Base-by-base conservation (phyloP, 2,329 filamentous ascomycete species). In the Penicillium corylophilum region DNA sequence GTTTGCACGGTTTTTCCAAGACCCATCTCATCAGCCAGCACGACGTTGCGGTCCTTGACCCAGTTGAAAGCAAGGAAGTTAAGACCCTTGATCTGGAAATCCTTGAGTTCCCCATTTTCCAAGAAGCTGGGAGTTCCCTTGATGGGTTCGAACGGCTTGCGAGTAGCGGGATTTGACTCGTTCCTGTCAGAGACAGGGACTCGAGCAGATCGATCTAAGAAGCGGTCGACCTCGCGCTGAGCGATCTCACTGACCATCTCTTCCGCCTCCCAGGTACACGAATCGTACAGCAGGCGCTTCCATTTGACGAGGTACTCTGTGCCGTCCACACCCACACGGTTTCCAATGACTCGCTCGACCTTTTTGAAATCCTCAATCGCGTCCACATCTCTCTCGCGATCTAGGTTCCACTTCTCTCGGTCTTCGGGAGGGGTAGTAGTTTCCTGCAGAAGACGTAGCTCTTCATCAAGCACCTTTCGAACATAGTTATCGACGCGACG, bases 1-100 rank as follows among this genome's bases (percentile, higher is more conserved):
- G 93, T 96, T 74, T 99, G 94, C 0, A 99, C 94, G 0, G 94
- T 99, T 76, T 99, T 99, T 24, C 94, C 94, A 13, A 99, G 81
- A 64, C 94, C 94, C 94, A 99, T 99, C 74, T 99, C 94, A 69
- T 99, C 94, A 44, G 94, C 94, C 47, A 99, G 82, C 63, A 99
- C 96, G 66, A 97, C 94, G 64, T 97, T 99, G 71, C 94, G 94
- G 49, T 85, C 86, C 65, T 88, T 87, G 47, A 89, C 90, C 95
- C 95, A 99, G 73, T 97, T 96, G 73, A 95, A 90, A 41, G 90
- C 90, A 56, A 99, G 79, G 72, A 96, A 99, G 75, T 97, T 97
- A 54, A 99, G 78, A 26, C 95, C 94, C 59, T 88, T 90, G 63
- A 97, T 82, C 73, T 99, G 95, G 69, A 99, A 99, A 58, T 92